Evolutionary conservation across 495 filamentous ascomycete species (phyloP).

Genomic region (Podospora appendiculata): DNA sequence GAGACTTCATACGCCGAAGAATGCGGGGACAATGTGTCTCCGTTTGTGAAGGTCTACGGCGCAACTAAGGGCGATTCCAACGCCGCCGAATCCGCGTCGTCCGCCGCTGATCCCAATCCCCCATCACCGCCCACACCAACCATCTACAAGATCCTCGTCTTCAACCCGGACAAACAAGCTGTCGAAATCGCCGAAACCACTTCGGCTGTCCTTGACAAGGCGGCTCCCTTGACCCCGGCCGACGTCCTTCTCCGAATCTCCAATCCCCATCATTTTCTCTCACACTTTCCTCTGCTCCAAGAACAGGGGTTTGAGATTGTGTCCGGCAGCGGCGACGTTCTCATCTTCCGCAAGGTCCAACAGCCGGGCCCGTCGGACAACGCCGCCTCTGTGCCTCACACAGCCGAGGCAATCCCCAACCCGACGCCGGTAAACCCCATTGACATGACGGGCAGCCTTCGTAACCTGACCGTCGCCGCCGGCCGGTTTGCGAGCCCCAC

Average conservation of each 20-base stretch:
- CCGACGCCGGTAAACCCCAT: slow-evolving; percentile 39
- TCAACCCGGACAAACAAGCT: slow-evolving; percentile 55
- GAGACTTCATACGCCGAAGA: slow-evolving; percentile 27
- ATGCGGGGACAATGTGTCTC: slow-evolving; percentile 16
- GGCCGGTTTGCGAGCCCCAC: slow-evolving; percentile 47
- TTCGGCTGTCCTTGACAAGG: slow-evolving; percentile 42
- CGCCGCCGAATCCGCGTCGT: not conserved
- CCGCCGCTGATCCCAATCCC: not conserved
- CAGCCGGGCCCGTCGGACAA: slow-evolving; percentile 11
- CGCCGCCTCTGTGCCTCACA: not conserved
- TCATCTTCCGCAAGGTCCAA: slow-evolving; percentile 61
- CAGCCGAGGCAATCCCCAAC: no score
- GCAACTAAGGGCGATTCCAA: not conserved
- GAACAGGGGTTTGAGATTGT: slow-evolving; percentile 67
- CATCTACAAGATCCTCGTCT: slow-evolving; percentile 65
- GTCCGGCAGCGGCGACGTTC: slow-evolving; percentile 58
- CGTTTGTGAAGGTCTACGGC: slow-evolving; percentile 20
- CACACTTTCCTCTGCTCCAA: slow-evolving; percentile 57
- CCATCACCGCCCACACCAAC: slow-evolving; percentile 18
- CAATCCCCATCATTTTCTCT: slow-evolving; percentile 64
- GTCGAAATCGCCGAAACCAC: slow-evolving; percentile 56
- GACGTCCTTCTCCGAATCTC: slow-evolving; percentile 61
- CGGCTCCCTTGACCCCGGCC: slow-evolving; percentile 42
- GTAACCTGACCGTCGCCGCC: slow-evolving; percentile 32
- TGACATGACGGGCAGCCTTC: slow-evolving; percentile 40